Evolutionary conservation across 176 grass and related monocot genomes (phyloP), one percentile per base, ranked within the genome.

Genomic region (Carex scoparia): DNA sequence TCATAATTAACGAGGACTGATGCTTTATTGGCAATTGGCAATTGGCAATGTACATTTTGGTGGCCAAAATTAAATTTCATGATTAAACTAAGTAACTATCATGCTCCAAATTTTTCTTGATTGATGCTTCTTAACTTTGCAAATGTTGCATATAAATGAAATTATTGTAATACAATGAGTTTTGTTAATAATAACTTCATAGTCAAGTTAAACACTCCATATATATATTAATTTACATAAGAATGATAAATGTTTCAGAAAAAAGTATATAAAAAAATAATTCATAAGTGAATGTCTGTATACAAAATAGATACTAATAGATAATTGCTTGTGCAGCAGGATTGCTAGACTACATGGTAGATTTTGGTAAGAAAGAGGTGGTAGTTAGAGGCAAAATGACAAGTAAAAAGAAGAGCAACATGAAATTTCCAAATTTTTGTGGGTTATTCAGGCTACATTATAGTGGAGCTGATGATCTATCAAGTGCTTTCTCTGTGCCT

Each of bases 261-360:
- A 44, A 18, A 49, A 49, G 0, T 0, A 15, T 7, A 12, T 0
- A 35, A 38, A 77, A 23, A 10, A 30, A 28, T 12, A 14, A 51
- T 5, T 51, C n/a, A 53, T 2, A 14, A 11, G 4, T 76, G 14
- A 76, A 12, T 10, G 30, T 42, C n/a, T 19, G 9, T 27, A 10
- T 76, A 19, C 1, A 61, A 61, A 38, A 80, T 61, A 56, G 16
- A 40, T 60, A 60, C 2, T 42, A 62, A 38, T 14, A 44, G 4
- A 32, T 54, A 56, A 77, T 77, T 77, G 74, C 40, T 65, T 74
- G 33, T 18, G 69, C 87, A 99, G 93, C 88, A 92, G 97, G 97
- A 82, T 59, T 99, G 56, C 79, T 96, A 44, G 97, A 99, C 65
- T 99, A 99, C 86, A 99, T 94, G 93, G 97, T 99, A 86, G 97